A percentile compares a stretch with the other conserved stretches of the same genome.
Evolutionary conservation across 306 rosid species (phyloP).

Genomic region (Glycine soja): DNA sequence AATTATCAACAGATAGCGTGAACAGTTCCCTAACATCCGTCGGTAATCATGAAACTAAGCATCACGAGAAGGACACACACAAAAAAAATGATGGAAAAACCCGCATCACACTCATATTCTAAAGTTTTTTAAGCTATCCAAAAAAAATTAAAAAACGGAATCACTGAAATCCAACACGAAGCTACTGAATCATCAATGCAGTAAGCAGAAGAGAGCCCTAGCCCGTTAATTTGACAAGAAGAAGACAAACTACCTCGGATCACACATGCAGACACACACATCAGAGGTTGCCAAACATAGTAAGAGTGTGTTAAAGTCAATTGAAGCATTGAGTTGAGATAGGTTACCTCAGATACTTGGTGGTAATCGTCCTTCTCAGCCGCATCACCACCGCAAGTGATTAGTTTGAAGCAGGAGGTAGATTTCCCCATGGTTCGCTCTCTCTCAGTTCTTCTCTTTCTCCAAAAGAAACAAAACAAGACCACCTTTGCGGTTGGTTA

Average conservation of each 20-base stretch:
- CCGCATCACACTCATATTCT: not conserved
- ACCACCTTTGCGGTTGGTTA: slow-evolving; percentile 52
- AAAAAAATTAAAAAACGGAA: not conserved
- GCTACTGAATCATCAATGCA: slow-evolving; percentile 29
- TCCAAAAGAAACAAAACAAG: slow-evolving; percentile 47
- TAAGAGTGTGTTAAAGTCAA: not conserved
- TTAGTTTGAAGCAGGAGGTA: slow-evolving; percentile 81
- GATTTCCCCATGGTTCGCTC: slow-evolving; percentile 68
- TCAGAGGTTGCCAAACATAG: not conserved
- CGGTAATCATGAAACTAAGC: slow-evolving; percentile 1
- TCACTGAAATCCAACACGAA: not conserved
- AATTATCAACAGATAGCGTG: not conserved
- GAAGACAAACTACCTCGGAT: slow-evolving; percentile 31
- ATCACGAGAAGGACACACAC: not conserved
- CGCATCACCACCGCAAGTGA: slow-evolving; percentile 74
- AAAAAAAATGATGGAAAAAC: not conserved
- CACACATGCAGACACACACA: not conserved
- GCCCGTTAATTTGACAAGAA: slow-evolving; percentile 7
- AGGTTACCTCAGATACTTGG: slow-evolving; percentile 68
- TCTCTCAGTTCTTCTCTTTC: not conserved
- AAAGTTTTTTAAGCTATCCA: not conserved
- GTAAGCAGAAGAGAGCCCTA: slow-evolving; percentile 9
- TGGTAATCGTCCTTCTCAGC: slow-evolving; percentile 61
- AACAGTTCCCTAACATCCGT: slow-evolving; percentile 21
- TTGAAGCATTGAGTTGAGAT: not conserved